Evolutionary conservation across 345 rosid species (phyloP).

Genomic region (Eutrema heterophyllum): DNA sequence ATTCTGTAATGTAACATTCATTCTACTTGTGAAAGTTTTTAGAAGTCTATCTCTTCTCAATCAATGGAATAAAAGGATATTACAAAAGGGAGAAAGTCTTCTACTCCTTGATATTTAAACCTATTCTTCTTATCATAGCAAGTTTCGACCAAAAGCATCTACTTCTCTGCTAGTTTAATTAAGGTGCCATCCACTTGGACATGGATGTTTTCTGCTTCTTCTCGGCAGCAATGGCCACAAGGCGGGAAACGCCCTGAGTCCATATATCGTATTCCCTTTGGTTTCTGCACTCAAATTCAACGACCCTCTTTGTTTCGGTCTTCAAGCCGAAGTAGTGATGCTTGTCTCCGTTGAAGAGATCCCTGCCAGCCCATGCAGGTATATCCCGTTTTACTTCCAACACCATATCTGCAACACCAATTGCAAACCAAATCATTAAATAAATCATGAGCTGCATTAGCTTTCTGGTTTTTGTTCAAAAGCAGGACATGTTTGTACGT

Average conservation of each 20-base stretch:
- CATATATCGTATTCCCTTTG: constrained; percentile 71
- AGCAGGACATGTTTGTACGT: constrained; percentile 3
- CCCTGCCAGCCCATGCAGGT: constrained; percentile 93
- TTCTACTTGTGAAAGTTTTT: constrained; percentile 1
- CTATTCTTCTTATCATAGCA: constrained; percentile 8
- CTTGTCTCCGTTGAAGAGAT: constrained; percentile 63
- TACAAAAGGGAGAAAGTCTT: background rate
- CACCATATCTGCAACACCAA: constrained; percentile 52
- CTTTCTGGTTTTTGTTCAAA: background rate
- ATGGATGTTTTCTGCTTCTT: constrained; percentile 32
- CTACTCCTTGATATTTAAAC: background rate
- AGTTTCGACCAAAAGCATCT: background rate
- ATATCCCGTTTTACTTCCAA: constrained; percentile 65
- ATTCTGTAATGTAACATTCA: background rate
- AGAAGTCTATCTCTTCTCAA: constrained; percentile 8
- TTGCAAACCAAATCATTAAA: background rate
- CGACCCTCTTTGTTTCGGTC: constrained; percentile 54
- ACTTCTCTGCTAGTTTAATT: background rate
- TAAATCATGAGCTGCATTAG: background rate
- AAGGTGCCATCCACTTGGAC: constrained; percentile 24
- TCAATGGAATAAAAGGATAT: background rate
- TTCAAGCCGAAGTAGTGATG: constrained; percentile 75
- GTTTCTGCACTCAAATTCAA: constrained; percentile 87
- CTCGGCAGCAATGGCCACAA: constrained; percentile 53
- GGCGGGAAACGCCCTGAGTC: constrained; percentile 71